A percentile compares a stretch with the other conserved stretches of the same genome.
phyloP scores from a whole-genome alignment of 2,329 filamentous ascomycete genomes.

The Myriosclerotinia scirpicola region DNA sequence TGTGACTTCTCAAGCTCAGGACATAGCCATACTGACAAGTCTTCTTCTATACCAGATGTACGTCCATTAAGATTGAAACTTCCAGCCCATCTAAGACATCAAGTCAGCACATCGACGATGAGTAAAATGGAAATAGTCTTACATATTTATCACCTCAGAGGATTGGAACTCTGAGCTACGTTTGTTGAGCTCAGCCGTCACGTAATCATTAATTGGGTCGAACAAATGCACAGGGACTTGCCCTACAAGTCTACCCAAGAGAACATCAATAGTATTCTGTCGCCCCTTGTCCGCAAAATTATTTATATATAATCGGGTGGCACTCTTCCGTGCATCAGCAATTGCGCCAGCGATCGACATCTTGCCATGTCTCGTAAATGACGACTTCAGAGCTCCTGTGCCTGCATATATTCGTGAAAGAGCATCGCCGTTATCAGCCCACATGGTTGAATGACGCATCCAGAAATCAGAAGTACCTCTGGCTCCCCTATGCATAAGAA shows the following conservation, averaged over 20 bases:
- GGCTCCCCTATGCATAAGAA: slow-evolving; percentile 71
- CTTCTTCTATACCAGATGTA: slow-evolving; percentile 72
- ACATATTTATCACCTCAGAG: slow-evolving; percentile 69
- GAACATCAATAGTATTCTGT: slow-evolving; percentile 92
- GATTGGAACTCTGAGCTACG: slow-evolving; percentile 72
- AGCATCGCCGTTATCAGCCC: slow-evolving; percentile 96
- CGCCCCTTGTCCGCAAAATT: slow-evolving; percentile 93
- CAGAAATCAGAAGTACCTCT: slow-evolving; percentile 78
- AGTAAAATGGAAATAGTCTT: slow-evolving; percentile 10
- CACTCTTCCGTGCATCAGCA: slow-evolving; percentile 93
- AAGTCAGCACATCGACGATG: background rate
- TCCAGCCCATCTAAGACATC: slow-evolving; percentile 56
- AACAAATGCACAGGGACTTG: slow-evolving; percentile 81
- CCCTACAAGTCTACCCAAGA: slow-evolving; percentile 81
- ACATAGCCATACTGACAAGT: slow-evolving; percentile 84
- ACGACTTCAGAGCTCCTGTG: slow-evolving; percentile 92
- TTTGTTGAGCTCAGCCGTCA: slow-evolving; percentile 72
- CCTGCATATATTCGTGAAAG: slow-evolving; percentile 95
- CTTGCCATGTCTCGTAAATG: slow-evolving; percentile 90
- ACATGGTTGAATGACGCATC: slow-evolving; percentile 87
- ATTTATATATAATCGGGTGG: slow-evolving; percentile 92
- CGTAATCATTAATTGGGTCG: slow-evolving; percentile 92
- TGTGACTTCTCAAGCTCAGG: slow-evolving; percentile 58
- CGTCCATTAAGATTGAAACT: slow-evolving; percentile 96
- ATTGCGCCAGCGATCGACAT: slow-evolving; percentile 93